Conservation (phyloP, 1,139 yeast species). For the Diutina scorzettiae region DNA sequence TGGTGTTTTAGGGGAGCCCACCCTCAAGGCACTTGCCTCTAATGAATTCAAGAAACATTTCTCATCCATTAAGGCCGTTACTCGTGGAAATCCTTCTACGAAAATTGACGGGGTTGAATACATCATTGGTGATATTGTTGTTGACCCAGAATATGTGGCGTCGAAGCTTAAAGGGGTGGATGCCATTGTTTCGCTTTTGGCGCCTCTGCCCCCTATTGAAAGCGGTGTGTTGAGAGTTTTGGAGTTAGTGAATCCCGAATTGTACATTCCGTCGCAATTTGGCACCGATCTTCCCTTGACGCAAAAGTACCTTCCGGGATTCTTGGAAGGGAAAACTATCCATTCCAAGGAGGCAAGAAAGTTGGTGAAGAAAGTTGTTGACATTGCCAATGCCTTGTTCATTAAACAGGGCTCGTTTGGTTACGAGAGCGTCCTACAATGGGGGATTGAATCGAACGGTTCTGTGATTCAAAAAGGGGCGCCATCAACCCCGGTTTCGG, state of each 20-base stretch:
- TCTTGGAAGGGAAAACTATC: constrained; percentile 23
- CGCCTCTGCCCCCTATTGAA: constrained; percentile 16
- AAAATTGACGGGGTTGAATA: constrained; percentile 31
- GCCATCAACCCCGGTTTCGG: constrained; percentile 19
- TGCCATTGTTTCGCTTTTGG: constrained; percentile 35
- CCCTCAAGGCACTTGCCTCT: constrained; percentile 31
- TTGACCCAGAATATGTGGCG: constrained; percentile 13
- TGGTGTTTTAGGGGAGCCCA: constrained; percentile 40
- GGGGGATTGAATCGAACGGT: constrained; percentile 27
- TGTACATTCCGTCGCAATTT: constrained; percentile 53
- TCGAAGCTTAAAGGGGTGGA: constrained; percentile 36
- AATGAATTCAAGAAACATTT: constrained; percentile 31
- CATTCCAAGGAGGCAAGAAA: constrained; percentile 30
- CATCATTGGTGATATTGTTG: constrained; percentile 20
- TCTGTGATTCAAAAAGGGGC: constrained; percentile 32
- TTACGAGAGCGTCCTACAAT: constrained; percentile 21
- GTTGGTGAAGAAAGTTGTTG: constrained; percentile 41
- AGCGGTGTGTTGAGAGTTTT: constrained; percentile 22
- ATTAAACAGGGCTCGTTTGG: constrained; percentile 27
- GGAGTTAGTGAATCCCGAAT: constrained; percentile 30
- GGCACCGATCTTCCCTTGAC: constrained; percentile 28
- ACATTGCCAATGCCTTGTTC: constrained; percentile 33
- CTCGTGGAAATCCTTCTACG: constrained; percentile 24
- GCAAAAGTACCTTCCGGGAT: constrained; percentile 19
- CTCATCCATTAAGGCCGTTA: constrained; percentile 39